These are phyloP conservation scores for Alternaria viburni DNA, from an alignment of 2,329 filamentous ascomycete genomes.

Conservation along the genomic window DNA sequence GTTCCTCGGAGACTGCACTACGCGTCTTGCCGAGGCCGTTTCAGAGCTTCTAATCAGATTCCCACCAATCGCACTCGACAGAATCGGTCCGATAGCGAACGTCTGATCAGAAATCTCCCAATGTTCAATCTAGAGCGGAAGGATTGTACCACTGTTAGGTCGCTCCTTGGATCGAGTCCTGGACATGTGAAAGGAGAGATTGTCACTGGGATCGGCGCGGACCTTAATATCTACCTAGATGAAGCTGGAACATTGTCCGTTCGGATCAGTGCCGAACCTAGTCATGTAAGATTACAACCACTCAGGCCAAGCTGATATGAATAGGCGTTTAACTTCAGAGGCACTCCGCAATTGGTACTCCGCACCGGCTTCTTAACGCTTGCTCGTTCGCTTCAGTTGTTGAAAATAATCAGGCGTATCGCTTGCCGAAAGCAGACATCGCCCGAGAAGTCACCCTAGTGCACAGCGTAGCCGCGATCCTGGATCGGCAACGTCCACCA, in stretches of 20 bases:
- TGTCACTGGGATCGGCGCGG: conserved; percentile 19
- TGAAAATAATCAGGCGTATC: not conserved
- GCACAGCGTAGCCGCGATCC: conserved; percentile 1
- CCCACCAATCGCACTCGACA: not conserved
- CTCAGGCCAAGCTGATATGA: conserved; percentile 11
- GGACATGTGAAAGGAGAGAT: conserved; percentile 4
- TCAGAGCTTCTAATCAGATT: not conserved
- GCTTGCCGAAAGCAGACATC: conserved; percentile 8
- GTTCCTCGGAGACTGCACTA: conserved; percentile 6
- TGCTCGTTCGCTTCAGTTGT: conserved; percentile 13
- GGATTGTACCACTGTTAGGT: conserved; percentile 6
- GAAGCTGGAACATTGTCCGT: conserved; percentile 24
- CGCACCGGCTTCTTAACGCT: conserved; percentile 7
- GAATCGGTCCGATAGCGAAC: not conserved
- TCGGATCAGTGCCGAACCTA: conserved; percentile 33
- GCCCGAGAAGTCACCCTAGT: conserved; percentile 4
- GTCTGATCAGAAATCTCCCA: not conserved
- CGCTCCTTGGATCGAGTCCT: conserved; percentile 1
- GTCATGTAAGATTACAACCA: conserved; percentile 11
- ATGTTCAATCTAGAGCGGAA: not conserved
- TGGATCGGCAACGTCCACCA: not conserved
- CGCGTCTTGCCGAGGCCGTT: conserved; percentile 6
- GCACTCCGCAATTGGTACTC: conserved; percentile 23
- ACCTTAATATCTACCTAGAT: conserved; percentile 26
- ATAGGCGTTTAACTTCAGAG: conserved; percentile 35